Base-by-base conservation (phyloP, 2,329 filamentous ascomycete genomes). In the Aspergillus ibericus region DNA sequence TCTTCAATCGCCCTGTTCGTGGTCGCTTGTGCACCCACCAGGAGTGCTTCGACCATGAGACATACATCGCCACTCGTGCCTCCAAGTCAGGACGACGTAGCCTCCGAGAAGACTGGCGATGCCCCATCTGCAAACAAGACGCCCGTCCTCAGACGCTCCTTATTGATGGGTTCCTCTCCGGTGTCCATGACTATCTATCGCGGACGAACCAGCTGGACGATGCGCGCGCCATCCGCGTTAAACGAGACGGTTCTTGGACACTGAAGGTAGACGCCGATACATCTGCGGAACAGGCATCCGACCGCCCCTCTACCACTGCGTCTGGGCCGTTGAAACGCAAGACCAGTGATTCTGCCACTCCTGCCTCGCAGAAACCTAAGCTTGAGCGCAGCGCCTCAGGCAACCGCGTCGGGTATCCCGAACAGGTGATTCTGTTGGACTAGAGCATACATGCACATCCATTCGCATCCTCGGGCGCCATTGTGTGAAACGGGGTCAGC, bases 11-110 rank as follows among this genome's bases (percentile, higher is more conserved):
- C 0, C 93, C 95, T 1, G 91, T 88, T 1, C 88, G 93, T 27
- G 87, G 91, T 25, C 77, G 68, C 7, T 66, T 73, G 3, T 99
- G 95, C 72, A 78, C 79, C 22, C 93, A 99, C 70, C 79, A 88
- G 35, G 91, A 97, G 70, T 96, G 92, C 70, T 97, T 98, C 70
- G 93, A 98, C 71, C 85, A 97, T 7, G 83, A 89, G 18, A 93
- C 85, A 0, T 98, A 91, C 79, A 82, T 99, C 8, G 74, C 80
- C 13, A 91, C 88, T 5, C 85, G 91, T 15, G 71, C 66, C 20
- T 74, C 71, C 22, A 76, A 72, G 42, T 79, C 80, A 5, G 75
- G 77, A 13, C 82, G 81, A 60, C 71, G 75, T 22, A 61, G 65
- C 20, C 53, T 72, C 51, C 66, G 71, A 38, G 81, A 81, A 55